phyloP scores from a whole-genome alignment of 2,329 filamentous ascomycete species.

The Fusarium tupiense region DNA sequence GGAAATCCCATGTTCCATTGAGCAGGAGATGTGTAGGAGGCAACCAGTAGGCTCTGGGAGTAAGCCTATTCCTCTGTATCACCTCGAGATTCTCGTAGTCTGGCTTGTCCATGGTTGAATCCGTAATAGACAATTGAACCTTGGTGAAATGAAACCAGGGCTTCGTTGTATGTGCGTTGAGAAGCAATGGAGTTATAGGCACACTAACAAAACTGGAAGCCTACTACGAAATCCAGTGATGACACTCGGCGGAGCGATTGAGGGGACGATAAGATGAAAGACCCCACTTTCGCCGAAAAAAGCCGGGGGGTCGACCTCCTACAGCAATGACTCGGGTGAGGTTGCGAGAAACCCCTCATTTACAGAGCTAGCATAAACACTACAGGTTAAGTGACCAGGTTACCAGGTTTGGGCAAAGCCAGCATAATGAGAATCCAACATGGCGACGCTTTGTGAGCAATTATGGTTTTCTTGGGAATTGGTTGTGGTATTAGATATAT shows the following conservation, averaged over 20 bases:
- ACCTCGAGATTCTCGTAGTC: conserved; percentile 15
- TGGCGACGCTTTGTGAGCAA: neutral
- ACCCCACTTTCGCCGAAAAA: conserved; percentile 14
- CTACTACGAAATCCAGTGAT: neutral
- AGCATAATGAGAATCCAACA: neutral
- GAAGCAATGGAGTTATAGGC: neutral
- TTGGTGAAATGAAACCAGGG: no score
- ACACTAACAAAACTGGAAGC: neutral
- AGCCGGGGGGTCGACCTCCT: neutral
- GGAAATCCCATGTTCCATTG: conserved; percentile 17
- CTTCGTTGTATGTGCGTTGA: neutral
- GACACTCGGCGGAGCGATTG: neutral
- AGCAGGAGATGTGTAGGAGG: conserved; percentile 6
- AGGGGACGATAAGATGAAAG: neutral
- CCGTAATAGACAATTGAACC: accelerated
- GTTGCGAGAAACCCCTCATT: neutral
- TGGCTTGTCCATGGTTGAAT: neutral
- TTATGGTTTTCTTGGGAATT: no score
- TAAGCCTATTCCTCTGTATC: conserved; percentile 6
- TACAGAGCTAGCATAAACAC: neutral
- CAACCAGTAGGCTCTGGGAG: conserved; percentile 10
- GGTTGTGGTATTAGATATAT: no score
- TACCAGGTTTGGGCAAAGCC: no score
- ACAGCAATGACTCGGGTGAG: neutral
- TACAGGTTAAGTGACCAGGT: neutral